Conservation (phyloP, 306 rosid genomes). For the Casuarina equisetifolia region DNA sequence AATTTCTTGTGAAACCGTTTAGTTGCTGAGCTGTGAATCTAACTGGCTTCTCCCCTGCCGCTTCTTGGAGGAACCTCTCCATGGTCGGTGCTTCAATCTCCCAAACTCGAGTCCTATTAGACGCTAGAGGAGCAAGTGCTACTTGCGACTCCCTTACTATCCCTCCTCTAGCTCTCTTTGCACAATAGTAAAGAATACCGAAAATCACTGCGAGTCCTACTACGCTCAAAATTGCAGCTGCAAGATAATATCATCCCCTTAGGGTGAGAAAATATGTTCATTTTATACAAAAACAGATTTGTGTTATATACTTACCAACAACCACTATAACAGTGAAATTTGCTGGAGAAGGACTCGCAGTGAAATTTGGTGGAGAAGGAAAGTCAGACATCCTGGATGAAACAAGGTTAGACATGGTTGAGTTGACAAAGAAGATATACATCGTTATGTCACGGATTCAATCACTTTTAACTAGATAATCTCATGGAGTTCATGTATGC, state of each 20-base stretch:
- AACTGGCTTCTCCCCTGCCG: conserved; percentile 16
- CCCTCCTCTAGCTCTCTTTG: not conserved
- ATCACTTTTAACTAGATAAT: no score
- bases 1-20: not conserved
- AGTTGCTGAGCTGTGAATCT: conserved; percentile 7
- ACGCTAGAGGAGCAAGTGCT: not conserved
- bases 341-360: no score
- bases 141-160: not conserved
- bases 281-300: no score
- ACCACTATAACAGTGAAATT: no score
- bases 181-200: not conserved
- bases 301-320: no score
- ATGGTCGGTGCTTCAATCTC: not conserved
- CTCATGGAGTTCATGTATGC: no score
- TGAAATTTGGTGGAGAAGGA: no score
- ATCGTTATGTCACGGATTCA: no score
- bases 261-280: no score
- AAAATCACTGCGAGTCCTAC: not conserved
- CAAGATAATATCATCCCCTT: not conserved
- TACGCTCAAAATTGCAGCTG: not conserved
- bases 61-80: not conserved
- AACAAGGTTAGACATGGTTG: no score
- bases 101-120: not conserved
- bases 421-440: no score
- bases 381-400: no score